Base-by-base conservation (phyloP, 202 grass and related monocot species). In the Schoenoplectus tabernaemontani region DNA sequence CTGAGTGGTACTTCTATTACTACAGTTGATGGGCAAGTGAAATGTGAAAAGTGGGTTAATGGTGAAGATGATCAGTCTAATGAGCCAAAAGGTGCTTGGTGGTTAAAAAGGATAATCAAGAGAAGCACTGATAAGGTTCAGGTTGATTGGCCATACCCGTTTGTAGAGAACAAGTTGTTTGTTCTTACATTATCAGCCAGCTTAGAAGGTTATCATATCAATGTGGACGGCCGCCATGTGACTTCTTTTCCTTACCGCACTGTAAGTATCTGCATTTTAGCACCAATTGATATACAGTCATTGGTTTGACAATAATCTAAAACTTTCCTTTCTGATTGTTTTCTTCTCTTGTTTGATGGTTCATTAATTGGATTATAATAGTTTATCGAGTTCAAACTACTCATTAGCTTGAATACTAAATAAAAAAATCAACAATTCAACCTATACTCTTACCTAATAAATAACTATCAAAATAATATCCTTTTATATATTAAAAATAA, bases 161-260 rank as follows among this genome's bases (percentile, higher is more conserved):
- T 95, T 36, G 85, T 74, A 2, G 89, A 89, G 78, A 76, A 78
- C 23, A 85, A 68, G 19, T 42, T 88, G 7, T 95, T 95, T 86
- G 87, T 91, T 91, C 85, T 95, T 58, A 95, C 92, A 17, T 59
- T 95, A 28, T 87, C 39, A 5, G 85, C 89, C 76, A 83, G 92
- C 11, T 76, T 95, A 32, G 92, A 95, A 80, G 92, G 92, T 12
- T 95, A 89, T 84, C 89, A 91, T 83, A 76, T 95, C 8, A 89
- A 85, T 62, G 85, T 95, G 0, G 89, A 89, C 1, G 89, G 92
- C 0, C 77, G 85, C 37, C 92, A 95, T 75, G 83, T 91, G 16
- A 91, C 92, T 78, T 95, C 92, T 60, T 95, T 95, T 44, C 87
- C 92, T 63, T 95, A 95, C 47, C 87, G 81, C 30, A 89, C 87